Percentiles rank a stretch among this genome's conserved stretches.
These are phyloP conservation scores for Elaeagnus macrophylla DNA, from an alignment of 306 rosid species.

Conservation along the genomic window DNA sequence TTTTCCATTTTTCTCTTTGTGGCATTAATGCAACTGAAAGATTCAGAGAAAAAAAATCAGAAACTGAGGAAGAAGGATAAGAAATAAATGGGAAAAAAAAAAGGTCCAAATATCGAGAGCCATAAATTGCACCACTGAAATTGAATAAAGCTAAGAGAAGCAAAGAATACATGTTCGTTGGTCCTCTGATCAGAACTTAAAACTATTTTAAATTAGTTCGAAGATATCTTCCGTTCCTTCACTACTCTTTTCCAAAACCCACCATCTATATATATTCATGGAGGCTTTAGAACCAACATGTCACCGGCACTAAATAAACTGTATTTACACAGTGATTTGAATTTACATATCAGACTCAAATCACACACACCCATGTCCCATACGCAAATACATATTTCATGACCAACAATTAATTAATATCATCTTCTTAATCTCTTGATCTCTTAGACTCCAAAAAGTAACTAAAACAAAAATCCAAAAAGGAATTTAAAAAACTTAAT, in stretches of 20 bases:
- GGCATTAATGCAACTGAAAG: slow-evolving; percentile 60
- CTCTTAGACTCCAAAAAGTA: neutral
- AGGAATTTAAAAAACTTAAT: slow-evolving; percentile 6
- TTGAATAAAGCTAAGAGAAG: slow-evolving; percentile 15
- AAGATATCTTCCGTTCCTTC: too few relatives aligned
- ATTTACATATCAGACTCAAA: slow-evolving; percentile 13
- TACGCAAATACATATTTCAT: slow-evolving; percentile 34
- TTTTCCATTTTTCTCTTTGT: neutral
- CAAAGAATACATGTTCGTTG: slow-evolving; percentile 20
- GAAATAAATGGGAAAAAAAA: slow-evolving; percentile 11
- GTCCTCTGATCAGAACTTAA: slow-evolving; percentile 18
- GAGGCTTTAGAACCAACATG: slow-evolving; percentile 28
- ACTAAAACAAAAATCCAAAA: slow-evolving; percentile 12
- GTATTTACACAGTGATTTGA: slow-evolving; percentile 38
- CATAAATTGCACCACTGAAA: slow-evolving; percentile 37
- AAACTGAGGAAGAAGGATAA: slow-evolving; percentile 27
- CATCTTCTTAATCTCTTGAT: slow-evolving; percentile 26
- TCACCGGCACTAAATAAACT: slow-evolving; percentile 42
- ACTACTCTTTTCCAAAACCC: slow-evolving; percentile 48
- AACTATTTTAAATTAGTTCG: too few relatives aligned
- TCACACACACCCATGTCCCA: slow-evolving; percentile 42
- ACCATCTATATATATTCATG: slow-evolving; percentile 49
- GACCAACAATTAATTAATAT: slow-evolving; percentile 12
- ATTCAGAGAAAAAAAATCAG: slow-evolving; percentile 30
- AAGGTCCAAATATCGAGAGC: slow-evolving; percentile 20